Conservation (phyloP, 2,329 filamentous ascomycete species). For the Biscogniauxia sp. region DNA sequence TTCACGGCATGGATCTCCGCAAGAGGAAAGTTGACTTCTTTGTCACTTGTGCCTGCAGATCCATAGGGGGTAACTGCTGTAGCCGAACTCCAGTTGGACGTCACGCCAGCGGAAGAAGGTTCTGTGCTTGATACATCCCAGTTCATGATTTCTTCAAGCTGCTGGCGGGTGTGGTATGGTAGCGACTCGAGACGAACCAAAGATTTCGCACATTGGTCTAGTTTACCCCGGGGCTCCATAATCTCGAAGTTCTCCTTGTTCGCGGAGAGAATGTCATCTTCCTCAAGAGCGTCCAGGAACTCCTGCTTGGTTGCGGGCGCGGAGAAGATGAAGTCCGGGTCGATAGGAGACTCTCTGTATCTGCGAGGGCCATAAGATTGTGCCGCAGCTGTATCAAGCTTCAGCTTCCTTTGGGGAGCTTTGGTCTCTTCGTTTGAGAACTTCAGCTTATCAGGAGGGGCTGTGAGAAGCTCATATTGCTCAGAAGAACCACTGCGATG, state of each 20-base stretch:
- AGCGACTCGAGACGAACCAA: slow-evolving; percentile 18
- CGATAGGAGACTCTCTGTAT: slow-evolving; percentile 21
- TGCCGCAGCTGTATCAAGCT: slow-evolving; percentile 14
- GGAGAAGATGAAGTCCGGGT: slow-evolving; percentile 28
- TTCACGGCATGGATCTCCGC: slow-evolving; percentile 22
- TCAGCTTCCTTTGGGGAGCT: slow-evolving; percentile 13
- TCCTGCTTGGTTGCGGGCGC: slow-evolving; percentile 29
- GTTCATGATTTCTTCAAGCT: slow-evolving; percentile 14
- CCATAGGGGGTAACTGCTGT: background rate
- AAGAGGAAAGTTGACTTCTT: slow-evolving; percentile 17
- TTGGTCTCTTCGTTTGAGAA: slow-evolving; percentile 11
- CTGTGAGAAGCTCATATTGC: slow-evolving; percentile 5
- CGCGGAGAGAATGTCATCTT: slow-evolving; percentile 6
- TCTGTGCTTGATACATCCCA: slow-evolving; percentile 7
- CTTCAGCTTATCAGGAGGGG: slow-evolving; percentile 16
- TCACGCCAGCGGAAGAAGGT: background rate
- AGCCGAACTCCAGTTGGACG: background rate
- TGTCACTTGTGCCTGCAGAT: background rate
- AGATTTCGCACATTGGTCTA: background rate
- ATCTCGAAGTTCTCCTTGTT: background rate
- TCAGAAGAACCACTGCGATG: slow-evolving; percentile 3
- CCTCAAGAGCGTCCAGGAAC: slow-evolving; percentile 12
- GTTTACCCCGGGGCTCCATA: background rate
- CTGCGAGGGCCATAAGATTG: slow-evolving; percentile 15
- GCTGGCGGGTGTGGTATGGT: slow-evolving; percentile 13